Base-by-base conservation (phyloP, 345 rosid species). In the Cardamine occulta region DNA sequence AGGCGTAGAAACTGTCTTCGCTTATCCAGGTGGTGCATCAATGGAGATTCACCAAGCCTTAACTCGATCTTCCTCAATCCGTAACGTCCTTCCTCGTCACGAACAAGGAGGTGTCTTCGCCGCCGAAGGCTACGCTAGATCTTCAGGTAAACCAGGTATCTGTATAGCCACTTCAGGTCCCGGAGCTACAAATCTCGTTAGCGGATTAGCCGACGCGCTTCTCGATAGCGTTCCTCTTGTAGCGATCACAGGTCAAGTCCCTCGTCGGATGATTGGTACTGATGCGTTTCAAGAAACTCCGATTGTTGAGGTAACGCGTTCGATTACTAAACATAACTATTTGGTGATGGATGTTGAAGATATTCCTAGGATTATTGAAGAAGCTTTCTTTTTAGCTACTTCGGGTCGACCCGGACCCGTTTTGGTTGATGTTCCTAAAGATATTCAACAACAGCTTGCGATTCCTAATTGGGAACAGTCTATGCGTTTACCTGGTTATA, bases 41-140 rank as follows among this genome's bases (percentile, higher is more conserved):
- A 10, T 92, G 97, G 99, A 95, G 93, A 92, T 95, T 83, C 99
- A 95, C 78, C 99, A 92, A 71, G 96, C 96, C n/a, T 82, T 95
- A 73, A 92, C 99, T 13, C 98, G 97, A 63, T 89, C 99, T n/a
- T 24, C 59, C 21, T 51, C 45, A 11, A 95, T 95, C 78, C 87
- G 89, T 12, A 95, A 92, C 64, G 88, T 90, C 60, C 94, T 95
- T 21, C 99, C 99, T 0, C 91, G 99, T 17, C 99, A 95, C 69
- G 99, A 95, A 54, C 99, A 95, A 72, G 99, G 98, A 17, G 99
- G 98, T 10, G 70, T 95, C 55, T 95, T 95, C 35, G 97, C 98
- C 0, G 98, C 99, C 2, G 97, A 92, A 67, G 99, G 99, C 0
- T 95, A 95, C 73, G 94, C 97, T 2, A 91, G 96, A 18, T 79